Percentiles rank a stretch among this genome's conserved stretches.
Conservation (phyloP, 2,329 filamentous ascomycete genomes). For the Claviceps monticola region DNA sequence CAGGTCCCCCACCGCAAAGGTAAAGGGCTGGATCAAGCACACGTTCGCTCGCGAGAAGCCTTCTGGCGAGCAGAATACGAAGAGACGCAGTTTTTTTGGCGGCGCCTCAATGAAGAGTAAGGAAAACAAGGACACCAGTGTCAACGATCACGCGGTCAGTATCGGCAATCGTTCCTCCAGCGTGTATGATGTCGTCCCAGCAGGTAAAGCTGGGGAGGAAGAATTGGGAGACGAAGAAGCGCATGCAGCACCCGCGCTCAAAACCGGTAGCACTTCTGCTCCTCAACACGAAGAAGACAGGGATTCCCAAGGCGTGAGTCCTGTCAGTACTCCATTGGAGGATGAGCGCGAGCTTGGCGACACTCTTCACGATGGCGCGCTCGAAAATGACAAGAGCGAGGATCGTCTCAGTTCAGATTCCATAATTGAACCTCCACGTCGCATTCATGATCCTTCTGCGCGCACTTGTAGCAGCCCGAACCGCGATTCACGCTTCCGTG, state of each 20-base stretch:
- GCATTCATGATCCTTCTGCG: constrained; percentile 18
- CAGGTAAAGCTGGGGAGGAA: constrained; percentile 19
- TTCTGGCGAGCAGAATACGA: constrained; percentile 21
- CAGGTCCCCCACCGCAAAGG: constrained; percentile 24
- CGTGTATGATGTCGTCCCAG: constrained; percentile 33
- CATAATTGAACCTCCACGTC: constrained; percentile 24
- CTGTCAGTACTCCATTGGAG: constrained; percentile 22
- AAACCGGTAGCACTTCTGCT: constrained; percentile 9
- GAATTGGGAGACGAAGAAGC: constrained; percentile 3
- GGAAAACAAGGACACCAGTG: constrained; percentile 26
- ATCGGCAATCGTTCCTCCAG: constrained; percentile 28
- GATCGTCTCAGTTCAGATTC: constrained; percentile 5
- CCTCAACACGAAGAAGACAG: constrained; percentile 9
- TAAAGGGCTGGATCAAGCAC: constrained; percentile 43
- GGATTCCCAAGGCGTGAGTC: constrained; percentile 24
- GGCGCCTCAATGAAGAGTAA: constrained; percentile 32
- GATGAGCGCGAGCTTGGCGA: constrained; percentile 28
- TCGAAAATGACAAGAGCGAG: constrained; percentile 5
- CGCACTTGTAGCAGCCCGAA: constrained; percentile 36
- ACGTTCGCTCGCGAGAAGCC: constrained; percentile 33
- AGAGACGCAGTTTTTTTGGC: constrained; percentile 32
- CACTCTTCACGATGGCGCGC: constrained; percentile 7
- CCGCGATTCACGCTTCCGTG: constrained; percentile 44
- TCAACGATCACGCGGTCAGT: constrained; percentile 32
- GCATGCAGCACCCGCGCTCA: background rate